Evolutionary conservation across 768 basidiomycete species (phyloP), one percentile per base, ranked within the genome.

Genomic region (Boletus pseudo-olivaceus): DNA sequence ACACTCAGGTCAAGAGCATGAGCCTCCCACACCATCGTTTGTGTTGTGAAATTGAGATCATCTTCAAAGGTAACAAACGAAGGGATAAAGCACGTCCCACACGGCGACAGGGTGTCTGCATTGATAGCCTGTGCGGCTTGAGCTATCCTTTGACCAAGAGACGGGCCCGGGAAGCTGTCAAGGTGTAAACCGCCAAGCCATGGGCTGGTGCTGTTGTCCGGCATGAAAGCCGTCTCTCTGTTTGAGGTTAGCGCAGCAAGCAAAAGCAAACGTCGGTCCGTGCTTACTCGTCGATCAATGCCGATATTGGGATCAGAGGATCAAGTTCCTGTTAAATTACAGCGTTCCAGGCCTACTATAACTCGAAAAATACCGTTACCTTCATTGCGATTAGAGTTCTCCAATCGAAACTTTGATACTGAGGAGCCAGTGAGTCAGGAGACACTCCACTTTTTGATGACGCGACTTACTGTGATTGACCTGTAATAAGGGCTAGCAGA

Each of bases 321-420:
- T 89, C 82, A n/a, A 82, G 68, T 59, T 75, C 65, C 82, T 84
- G 68, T 61, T 42, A 54, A 40, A 57, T 34, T 37, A 9, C 43
- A 29, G 50, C 23, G 29, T 48, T 33, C n/a, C 59, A 35, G 29
- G 33, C 7, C 14, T 35, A 26, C n/a, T 30, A 47, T 55, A n/a
- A 29, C 20, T 32, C 19, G 4, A 37, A 29, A 34, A 27, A 27
- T 27, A 7, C 14, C 17, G 27, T 46, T 57, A 79, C 83, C 78
- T 87, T 88, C 85, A 90, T 90, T 23, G 72, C 77, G 46, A 87
- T 67, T 14, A 92, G 66, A 14, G 88, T 84, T 61, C 88, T 76
- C 90, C 90, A 92, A 66, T 90, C 85, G 61, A 90, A 90, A 61
- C 87, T 88, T 73, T 93, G 87, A 59, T 82, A 88, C 87, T 90